Conservation (phyloP, 257 asterid genomes). For the Rubia yunnanensis region DNA sequence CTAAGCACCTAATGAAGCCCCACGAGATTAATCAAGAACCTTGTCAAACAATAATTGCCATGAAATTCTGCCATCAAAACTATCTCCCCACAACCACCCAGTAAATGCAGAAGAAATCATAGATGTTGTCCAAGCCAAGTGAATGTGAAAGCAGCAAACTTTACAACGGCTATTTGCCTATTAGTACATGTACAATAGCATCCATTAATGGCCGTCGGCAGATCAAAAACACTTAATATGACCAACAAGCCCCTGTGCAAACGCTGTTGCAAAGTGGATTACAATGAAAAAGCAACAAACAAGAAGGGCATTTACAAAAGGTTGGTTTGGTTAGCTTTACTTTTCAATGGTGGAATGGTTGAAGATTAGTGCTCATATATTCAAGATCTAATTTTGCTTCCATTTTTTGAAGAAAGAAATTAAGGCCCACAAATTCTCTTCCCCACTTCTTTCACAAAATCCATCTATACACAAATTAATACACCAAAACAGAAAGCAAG, state of each 20-base stretch:
- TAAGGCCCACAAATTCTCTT: conserved; percentile 24
- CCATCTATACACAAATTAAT: not conserved
- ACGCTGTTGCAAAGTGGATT: conserved; percentile 1
- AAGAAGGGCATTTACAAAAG: not conserved
- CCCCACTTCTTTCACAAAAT: not conserved
- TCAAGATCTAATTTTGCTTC: conserved; percentile 22
- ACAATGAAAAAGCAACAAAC: not conserved
- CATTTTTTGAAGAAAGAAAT: conserved; percentile 7
- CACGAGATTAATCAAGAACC: conserved; percentile 27
- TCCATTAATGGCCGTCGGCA: conserved; percentile 31
- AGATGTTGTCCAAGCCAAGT: conserved; percentile 24
- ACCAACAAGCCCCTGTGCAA: conserved; percentile 30
- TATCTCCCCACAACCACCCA: conserved; percentile 6
- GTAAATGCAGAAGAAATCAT: conserved; percentile 17
- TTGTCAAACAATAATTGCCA: conserved; percentile 15
- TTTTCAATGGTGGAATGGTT: conserved; percentile 27
- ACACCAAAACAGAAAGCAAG: conserved; percentile 19
- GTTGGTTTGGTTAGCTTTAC: conserved; percentile 38
- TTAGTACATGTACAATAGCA: conserved; percentile 8
- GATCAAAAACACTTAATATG: conserved; percentile 9
- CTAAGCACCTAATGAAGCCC: conserved; percentile 39
- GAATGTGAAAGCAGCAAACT: conserved; percentile 49
- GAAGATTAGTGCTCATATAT: conserved; percentile 11
- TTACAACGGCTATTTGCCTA: conserved; percentile 27
- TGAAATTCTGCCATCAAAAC: not conserved